A percentile compares a stretch with the other conserved stretches of the same genome.
These are phyloP conservation scores for Phytophthora podocarpi DNA, from an alignment of 352 stramenopile genomes.

Conservation along the genomic window DNA sequence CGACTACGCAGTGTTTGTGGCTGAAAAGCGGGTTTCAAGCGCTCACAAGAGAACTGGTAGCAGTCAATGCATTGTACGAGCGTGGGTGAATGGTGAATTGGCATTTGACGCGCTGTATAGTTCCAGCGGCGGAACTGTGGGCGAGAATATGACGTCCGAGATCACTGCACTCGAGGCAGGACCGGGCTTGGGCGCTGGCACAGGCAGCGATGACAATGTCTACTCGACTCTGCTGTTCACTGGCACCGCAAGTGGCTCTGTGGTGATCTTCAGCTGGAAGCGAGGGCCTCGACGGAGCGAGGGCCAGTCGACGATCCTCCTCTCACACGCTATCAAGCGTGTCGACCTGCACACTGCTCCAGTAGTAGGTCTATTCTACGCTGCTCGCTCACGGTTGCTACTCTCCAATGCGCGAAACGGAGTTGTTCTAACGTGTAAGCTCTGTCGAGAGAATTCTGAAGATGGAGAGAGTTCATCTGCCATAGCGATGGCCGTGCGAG, in stretches of 20 bases:
- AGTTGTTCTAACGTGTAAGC: constrained; percentile 48
- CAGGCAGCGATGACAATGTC: neutral
- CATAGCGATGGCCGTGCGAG: constrained; percentile 24
- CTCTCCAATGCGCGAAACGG: constrained; percentile 50
- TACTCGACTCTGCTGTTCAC: constrained; percentile 50
- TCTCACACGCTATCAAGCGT: constrained; percentile 36
- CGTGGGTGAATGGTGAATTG: constrained; percentile 63
- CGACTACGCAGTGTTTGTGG: constrained; percentile 59
- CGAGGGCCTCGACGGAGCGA: constrained; percentile 26
- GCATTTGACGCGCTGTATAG: constrained; percentile 40
- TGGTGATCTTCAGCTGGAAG: constrained; percentile 62
- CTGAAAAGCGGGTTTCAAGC: constrained; percentile 33
- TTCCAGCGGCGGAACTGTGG: constrained; percentile 4
- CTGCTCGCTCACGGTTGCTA: constrained; percentile 28
- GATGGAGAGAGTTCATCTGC: constrained; percentile 13
- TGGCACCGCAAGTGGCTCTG: constrained; percentile 44
- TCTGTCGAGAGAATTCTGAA: constrained; percentile 10
- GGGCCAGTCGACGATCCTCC: constrained; percentile 24
- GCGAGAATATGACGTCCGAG: constrained; percentile 33
- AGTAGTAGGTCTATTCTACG: constrained; percentile 51
- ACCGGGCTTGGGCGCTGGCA: constrained; percentile 11
- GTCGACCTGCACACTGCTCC: constrained; percentile 59
- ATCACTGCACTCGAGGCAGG: constrained; percentile 54
- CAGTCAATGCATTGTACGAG: constrained; percentile 38
- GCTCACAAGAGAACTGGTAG: neutral